Conservation (phyloP, 129 eudicot species). For the Saussurea involucrata region DNA sequence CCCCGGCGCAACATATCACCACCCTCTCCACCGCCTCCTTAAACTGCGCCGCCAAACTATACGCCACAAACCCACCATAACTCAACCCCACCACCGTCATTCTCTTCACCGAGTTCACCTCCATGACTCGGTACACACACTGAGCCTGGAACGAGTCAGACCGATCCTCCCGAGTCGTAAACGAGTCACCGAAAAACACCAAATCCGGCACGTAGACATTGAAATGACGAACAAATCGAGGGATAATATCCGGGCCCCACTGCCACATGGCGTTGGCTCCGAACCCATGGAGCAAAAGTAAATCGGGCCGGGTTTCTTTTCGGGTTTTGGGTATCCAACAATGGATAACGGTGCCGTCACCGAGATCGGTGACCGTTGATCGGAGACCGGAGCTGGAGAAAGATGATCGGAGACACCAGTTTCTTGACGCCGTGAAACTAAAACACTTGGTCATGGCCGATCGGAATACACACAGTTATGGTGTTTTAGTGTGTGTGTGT, state of each 20-base stretch:
- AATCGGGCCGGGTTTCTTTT: conserved; percentile 44
- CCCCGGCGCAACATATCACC: conserved; percentile 85
- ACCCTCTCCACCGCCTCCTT: conserved; percentile 59
- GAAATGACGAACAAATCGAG: conserved; percentile 41
- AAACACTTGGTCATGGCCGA: conserved; percentile 48
- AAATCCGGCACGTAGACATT: conserved; percentile 88
- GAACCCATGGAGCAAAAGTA: conserved; percentile 75
- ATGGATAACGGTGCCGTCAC: conserved; percentile 74
- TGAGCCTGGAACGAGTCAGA: conserved; percentile 77
- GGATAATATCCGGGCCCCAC: conserved; percentile 48
- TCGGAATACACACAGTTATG: conserved; percentile 25
- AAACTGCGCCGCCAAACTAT: conserved; percentile 62
- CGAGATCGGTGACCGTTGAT: conserved; percentile 54
- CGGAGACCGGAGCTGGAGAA: conserved; percentile 69
- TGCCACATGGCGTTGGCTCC: conserved; percentile 94
- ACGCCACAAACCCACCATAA: conserved; percentile 92
- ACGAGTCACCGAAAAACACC: conserved; percentile 77
- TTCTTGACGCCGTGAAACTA: conserved; percentile 54
- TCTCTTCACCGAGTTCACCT: conserved; percentile 38
- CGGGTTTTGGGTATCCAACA: conserved; percentile 79
- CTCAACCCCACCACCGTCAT: conserved; percentile 76
- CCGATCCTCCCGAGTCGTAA: conserved; percentile 60
- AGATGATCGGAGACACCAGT: conserved; percentile 43
- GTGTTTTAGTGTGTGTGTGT: conserved; percentile 15
- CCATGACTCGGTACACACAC: conserved; percentile 74